These are phyloP conservation scores for Dactylorhiza incarnata DNA, from an alignment of 106 monocot genomes.

Conservation along the genomic window DNA sequence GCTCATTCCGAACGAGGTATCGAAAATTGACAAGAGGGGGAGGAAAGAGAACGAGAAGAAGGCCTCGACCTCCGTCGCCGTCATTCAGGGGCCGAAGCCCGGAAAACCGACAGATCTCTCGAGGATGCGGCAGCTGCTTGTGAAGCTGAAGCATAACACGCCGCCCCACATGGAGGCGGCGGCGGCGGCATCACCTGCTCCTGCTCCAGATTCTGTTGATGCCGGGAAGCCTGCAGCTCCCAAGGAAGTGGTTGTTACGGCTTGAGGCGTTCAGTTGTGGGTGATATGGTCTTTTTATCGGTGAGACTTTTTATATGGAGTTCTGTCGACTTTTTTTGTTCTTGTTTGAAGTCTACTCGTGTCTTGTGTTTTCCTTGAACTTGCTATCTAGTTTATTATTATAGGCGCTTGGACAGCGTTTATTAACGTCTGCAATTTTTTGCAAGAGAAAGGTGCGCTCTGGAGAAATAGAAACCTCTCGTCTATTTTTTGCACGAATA, in stretches of 20 bases:
- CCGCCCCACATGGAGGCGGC: constrained; percentile 55
- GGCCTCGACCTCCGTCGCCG: constrained; percentile 43
- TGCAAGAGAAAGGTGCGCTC: too few relatives aligned
- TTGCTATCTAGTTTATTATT: too few relatives aligned
- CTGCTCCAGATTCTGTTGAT: constrained; percentile 21
- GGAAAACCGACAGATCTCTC: constrained; percentile 79
- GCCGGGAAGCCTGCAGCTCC: constrained; percentile 4
- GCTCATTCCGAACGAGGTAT: constrained; percentile 64
- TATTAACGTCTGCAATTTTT: too few relatives aligned
- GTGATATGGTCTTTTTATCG: too few relatives aligned
- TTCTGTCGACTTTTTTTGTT: too few relatives aligned
- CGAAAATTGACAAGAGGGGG: constrained; percentile 54
- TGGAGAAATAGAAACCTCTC: too few relatives aligned
- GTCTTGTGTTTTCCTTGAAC: too few relatives aligned
- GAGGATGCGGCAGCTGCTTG: constrained; percentile 63
- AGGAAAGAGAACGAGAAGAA: constrained; percentile 66
- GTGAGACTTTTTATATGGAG: too few relatives aligned
- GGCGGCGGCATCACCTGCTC: constrained; percentile 20
- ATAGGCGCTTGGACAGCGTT: too few relatives aligned
- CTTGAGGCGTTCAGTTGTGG: background rate
- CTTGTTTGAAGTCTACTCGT: too few relatives aligned
- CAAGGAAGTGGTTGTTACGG: constrained; percentile 7
- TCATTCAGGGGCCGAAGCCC: constrained; percentile 70
- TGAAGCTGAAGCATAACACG: constrained; percentile 56
- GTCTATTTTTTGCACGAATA: too few relatives aligned